Conservation (phyloP, 2,329 filamentous ascomycete genomes). For the Nannizzia gypsea region DNA sequence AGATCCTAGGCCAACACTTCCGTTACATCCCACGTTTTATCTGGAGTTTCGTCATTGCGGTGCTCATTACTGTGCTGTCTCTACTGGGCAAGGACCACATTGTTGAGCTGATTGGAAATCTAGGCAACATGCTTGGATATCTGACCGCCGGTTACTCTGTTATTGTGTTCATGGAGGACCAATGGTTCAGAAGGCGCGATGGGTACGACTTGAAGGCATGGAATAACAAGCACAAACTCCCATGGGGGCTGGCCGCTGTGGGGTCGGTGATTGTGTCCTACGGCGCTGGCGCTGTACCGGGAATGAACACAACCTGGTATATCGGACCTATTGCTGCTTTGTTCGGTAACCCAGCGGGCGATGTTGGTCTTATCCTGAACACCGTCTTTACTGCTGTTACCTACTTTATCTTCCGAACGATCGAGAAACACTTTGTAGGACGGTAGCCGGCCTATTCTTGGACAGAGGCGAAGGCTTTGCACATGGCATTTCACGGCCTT, state of each 20-base stretch:
- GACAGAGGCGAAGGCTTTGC: not conserved
- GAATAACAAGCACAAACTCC: conserved; percentile 35
- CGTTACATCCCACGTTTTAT: conserved; percentile 43
- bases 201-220: conserved; percentile 38
- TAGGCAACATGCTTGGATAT: conserved; percentile 37
- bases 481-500: too few species aligned
- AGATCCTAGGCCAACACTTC: conserved; percentile 38
- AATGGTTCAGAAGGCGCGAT: conserved; percentile 31
- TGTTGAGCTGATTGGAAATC: conserved; percentile 34
- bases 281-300: not conserved
- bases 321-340: conserved; percentile 4
- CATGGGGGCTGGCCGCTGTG: conserved; percentile 24
- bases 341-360: not conserved
- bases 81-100: conserved; percentile 34
- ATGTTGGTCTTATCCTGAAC: not conserved
- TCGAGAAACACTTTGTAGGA: conserved; percentile 7
- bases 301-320: conserved; percentile 2
- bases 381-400: not conserved
- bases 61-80: conserved; percentile 34
- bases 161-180: conserved; percentile 37
- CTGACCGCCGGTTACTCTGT: conserved; percentile 38
- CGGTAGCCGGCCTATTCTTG: not conserved
- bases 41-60: conserved; percentile 34
- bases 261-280: conserved; percentile 10
- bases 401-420: conserved; percentile 1